Conservation (phyloP, 2,329 filamentous ascomycete genomes). For the Colletotrichum godetiae region DNA sequence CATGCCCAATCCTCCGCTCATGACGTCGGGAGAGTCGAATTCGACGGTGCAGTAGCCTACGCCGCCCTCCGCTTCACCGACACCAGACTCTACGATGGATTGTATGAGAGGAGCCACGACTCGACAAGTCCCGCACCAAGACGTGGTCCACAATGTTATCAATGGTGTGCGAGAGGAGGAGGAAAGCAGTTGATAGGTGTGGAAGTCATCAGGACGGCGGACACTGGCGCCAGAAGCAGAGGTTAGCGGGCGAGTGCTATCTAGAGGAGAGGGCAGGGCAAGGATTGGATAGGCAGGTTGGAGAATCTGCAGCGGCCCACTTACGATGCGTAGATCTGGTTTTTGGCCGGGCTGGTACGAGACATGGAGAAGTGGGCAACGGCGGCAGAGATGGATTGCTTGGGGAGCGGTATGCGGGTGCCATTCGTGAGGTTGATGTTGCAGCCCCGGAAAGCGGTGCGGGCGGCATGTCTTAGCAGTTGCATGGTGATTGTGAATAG, state of each 20-base stretch:
- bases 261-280: background rate
- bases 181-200: conserved; percentile 66
- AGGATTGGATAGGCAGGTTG: background rate
- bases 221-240: conserved; percentile 52
- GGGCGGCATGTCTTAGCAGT: conserved; percentile 22
- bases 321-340: conserved; percentile 50
- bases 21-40: conserved; percentile 68
- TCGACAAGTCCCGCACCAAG: conserved; percentile 67
- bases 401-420: background rate
- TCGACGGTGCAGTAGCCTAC: conserved; percentile 66
- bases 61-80: conserved; percentile 67
- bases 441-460: conserved; percentile 25
- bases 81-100: conserved; percentile 60
- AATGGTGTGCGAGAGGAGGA: conserved; percentile 65
- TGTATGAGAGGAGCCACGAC: conserved; percentile 60
- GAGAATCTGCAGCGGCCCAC: conserved; percentile 30
- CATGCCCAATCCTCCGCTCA: conserved; percentile 59
- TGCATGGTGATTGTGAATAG: conserved; percentile 2
- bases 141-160: conserved; percentile 71
- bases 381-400: conserved; percentile 5
- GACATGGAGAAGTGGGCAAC: conserved; percentile 30
- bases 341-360: conserved; percentile 40
- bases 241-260: conserved; percentile 2
- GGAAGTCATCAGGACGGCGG: conserved; percentile 64
- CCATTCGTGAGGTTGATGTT: conserved; percentile 6